These are phyloP conservation scores for Tetraselmis chui DNA, from an alignment of 139 green algal genomes.

Conservation along the genomic window DNA sequence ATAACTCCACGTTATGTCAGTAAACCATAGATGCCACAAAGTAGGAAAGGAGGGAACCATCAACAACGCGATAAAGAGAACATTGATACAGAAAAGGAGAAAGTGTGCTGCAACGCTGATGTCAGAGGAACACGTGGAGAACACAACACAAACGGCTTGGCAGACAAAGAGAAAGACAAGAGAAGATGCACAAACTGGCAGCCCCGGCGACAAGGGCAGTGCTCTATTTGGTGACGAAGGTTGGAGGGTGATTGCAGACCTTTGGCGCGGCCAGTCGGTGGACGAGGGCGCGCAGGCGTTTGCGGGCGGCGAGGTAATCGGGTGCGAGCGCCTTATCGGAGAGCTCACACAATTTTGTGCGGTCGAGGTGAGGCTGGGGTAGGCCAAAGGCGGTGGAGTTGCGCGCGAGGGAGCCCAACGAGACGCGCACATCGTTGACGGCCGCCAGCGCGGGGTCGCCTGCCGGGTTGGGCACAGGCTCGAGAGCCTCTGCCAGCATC, in stretches of 20 bases:
- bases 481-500: slow-evolving; percentile 59
- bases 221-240: too few relatives aligned
- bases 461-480: slow-evolving; percentile 66
- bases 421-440: slow-evolving; percentile 56
- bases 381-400: slow-evolving; percentile 66
- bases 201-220: too few relatives aligned
- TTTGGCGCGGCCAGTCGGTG: slow-evolving; percentile 38
- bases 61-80: too few relatives aligned
- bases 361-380: slow-evolving; percentile 81
- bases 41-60: too few relatives aligned
- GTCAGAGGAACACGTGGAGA: too few relatives aligned
- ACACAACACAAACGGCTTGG: too few relatives aligned
- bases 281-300: slow-evolving; percentile 46
- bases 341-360: slow-evolving; percentile 75
- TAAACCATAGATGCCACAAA: too few relatives aligned
- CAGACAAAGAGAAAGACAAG: too few relatives aligned
- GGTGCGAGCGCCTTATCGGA: slow-evolving; percentile 43
- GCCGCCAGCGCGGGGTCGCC: slow-evolving; percentile 32
- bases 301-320: slow-evolving; percentile 31
- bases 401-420: slow-evolving; percentile 39
- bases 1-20: too few relatives aligned
- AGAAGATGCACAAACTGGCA: slow-evolving; percentile 14
- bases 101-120: too few relatives aligned
- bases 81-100: too few relatives aligned
- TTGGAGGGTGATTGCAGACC: slow-evolving; percentile 5